Base-by-base conservation (phyloP, 441 rosid genomes). In the Pelargonium exstipulatum region DNA sequence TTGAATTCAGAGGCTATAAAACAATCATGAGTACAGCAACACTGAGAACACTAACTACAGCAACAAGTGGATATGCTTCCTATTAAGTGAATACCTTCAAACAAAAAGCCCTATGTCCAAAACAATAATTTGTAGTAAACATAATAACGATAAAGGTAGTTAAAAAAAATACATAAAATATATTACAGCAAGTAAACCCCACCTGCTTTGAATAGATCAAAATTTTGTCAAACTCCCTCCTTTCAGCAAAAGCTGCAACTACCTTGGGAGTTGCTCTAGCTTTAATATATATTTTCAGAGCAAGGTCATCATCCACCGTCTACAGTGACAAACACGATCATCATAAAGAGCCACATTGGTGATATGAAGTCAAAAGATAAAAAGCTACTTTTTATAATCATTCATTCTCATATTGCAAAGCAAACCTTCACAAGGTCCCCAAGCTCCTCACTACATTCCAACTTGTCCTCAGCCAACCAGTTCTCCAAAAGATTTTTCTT, bases 291-390 rank as follows among this genome's bases (percentile, higher is more conserved):
- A 96, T 91, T 82, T 96, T 96, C 72, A 96, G 74, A 0, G 98
- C 99, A 71, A 96, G 97, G 79, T 96, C 99, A 84, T 96, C 93
- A 83, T 96, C 99, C 76, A 96, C 99, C 62, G 99, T 96, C 99
- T 96, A 77, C 75, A 87, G 61, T 67, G 43, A 78, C 2, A 70
- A 16, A 62, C 14, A 20, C 40, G 12, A 48, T 32, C 57, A 70
- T 69, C 13, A 69, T 55, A 55, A 55, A 55, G 22, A 55, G 16
- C 0, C 62, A 55, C 8, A 9, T 20, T 9, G 9, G 9, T 13
- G 22, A 58, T 58, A 1, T 20, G 29, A 24, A 24, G 29, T 24
- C 29, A 24, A 24, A 24, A 24, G 29, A 24, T 24, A 24, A 24
- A 24, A 24, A 2, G 29, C 29, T 24, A 24, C 3, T 24, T 24